These are phyloP conservation scores for Penicillium soppii DNA, from an alignment of 495 filamentous ascomycete species.

Conservation along the genomic window DNA sequence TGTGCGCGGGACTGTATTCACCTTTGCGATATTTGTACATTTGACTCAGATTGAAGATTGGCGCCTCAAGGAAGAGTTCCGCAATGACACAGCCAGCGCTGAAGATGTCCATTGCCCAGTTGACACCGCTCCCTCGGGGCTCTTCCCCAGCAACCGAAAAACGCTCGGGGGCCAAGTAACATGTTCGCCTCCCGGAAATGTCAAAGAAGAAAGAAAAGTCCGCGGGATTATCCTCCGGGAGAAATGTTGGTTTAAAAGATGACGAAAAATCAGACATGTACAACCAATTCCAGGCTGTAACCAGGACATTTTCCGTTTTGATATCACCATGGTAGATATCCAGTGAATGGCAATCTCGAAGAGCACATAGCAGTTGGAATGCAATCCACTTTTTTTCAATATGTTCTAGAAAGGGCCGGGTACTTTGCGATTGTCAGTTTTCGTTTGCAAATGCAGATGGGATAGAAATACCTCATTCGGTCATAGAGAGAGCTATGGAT, in stretches of 20 bases:
- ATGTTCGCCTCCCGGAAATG: constrained; percentile 86
- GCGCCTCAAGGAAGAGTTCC: constrained; percentile 92
- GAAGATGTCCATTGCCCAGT: constrained; percentile 99
- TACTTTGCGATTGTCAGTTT: constrained; percentile 52
- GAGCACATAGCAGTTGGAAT: constrained; percentile 89
- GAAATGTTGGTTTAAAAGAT: constrained; percentile 89
- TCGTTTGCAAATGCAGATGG: not conserved
- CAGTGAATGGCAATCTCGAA: constrained; percentile 89
- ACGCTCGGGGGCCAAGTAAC: constrained; percentile 92
- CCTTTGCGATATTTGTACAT: constrained; percentile 90
- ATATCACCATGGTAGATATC: constrained; percentile 97
- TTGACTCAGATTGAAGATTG: constrained; percentile 89
- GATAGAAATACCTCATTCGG: constrained; percentile 66
- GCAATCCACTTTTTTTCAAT: constrained; percentile 99
- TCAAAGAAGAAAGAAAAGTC: constrained; percentile 99
- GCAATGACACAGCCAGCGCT: constrained; percentile 97
- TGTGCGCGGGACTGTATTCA: constrained; percentile 84
- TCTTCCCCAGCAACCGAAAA: constrained; percentile 73
- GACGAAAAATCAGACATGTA: constrained; percentile 96
- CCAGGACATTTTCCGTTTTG: constrained; percentile 93
- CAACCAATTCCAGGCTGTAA: constrained; percentile 99
- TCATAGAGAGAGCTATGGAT: constrained; percentile 97
- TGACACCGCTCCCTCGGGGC: constrained; percentile 60
- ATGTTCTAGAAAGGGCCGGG: constrained; percentile 93
- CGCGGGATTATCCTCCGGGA: constrained; percentile 95